These are phyloP conservation scores for Russula sp. DNA, from an alignment of 768 basidiomycete genomes.

Conservation along the genomic window DNA sequence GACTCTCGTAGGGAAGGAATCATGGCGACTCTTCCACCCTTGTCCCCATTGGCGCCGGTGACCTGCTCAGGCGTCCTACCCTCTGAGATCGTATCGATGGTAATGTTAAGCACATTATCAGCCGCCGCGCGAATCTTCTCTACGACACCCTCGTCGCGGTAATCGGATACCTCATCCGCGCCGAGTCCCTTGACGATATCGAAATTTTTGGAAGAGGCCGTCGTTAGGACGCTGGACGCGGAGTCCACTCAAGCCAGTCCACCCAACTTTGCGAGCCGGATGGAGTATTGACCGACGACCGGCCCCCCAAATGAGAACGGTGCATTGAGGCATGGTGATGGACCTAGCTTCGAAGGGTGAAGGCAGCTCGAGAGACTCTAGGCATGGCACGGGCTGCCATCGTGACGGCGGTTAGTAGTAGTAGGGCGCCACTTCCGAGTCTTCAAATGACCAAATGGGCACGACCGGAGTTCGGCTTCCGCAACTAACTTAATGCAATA, in stretches of 20 bases:
- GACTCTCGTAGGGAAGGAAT: conserved; percentile 19
- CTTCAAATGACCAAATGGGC: too few relatives aligned
- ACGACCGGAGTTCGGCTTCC: too few relatives aligned
- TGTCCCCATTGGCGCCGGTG: conserved; percentile 20
- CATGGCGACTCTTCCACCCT: conserved; percentile 25
- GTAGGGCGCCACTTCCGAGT: too few relatives aligned
- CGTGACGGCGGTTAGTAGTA: conserved; percentile 28
- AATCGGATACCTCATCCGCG: conserved; percentile 39
- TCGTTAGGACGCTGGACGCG: conserved; percentile 35
- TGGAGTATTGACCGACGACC: conserved; percentile 39
- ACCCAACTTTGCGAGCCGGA: conserved; percentile 37
- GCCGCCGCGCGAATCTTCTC: conserved; percentile 33
- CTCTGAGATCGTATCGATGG: conserved; percentile 30
- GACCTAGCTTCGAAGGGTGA: conserved; percentile 10
- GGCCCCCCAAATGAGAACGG: conserved; percentile 31
- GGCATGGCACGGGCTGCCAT: too few relatives aligned
- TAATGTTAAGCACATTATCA: conserved; percentile 27
- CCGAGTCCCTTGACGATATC: conserved; percentile 39
- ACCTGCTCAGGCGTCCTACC: conserved; percentile 20
- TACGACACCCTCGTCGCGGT: conserved; percentile 33
- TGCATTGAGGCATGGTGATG: not conserved
- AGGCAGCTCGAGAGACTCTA: conserved; percentile 24
- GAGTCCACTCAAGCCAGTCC: conserved; percentile 37
- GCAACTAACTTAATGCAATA: conserved; percentile 14
- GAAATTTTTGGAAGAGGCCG: conserved; percentile 39